Percentiles rank a stretch among this genome's conserved stretches.
Evolutionary conservation across 108 stramenopile genomes (phyloP).

Genomic region (Fistulifera pelliculosa): DNA sequence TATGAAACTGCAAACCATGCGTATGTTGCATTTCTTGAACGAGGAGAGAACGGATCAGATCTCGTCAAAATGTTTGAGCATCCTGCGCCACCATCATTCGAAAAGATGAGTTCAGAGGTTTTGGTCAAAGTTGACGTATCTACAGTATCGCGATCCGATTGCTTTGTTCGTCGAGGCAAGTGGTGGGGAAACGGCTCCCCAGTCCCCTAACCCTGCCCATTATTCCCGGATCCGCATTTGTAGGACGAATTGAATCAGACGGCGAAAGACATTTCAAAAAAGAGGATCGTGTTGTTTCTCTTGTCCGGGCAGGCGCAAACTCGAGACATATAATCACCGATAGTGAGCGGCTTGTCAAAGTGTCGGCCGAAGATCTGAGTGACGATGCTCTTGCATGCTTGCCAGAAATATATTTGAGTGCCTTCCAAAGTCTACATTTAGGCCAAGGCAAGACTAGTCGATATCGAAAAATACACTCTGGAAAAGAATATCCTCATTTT

Average conservation of each 20-base stretch:
- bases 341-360: slow-evolving; percentile 39
- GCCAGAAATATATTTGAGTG: slow-evolving; percentile 65
- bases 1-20: background rate
- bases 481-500: slow-evolving; percentile 56
- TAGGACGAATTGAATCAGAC: slow-evolving; percentile 15
- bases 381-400: slow-evolving; percentile 49
- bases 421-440: slow-evolving; percentile 60
- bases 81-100: background rate
- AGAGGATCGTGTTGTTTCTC: slow-evolving; percentile 49
- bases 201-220: slow-evolving; percentile 22
- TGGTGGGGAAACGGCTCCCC: slow-evolving; percentile 12
- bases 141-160: slow-evolving; percentile 33
- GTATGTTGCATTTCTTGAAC: slow-evolving; percentile 6
- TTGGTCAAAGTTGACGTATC: slow-evolving; percentile 16
- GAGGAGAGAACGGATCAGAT: background rate
- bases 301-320: slow-evolving; percentile 40
- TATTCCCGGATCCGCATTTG: slow-evolving; percentile 35
- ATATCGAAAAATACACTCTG: slow-evolving; percentile 27
- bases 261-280: background rate
- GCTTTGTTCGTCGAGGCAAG: slow-evolving; percentile 33
- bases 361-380: slow-evolving; percentile 27
- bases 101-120: background rate
- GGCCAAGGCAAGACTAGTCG: slow-evolving; percentile 33
- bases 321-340: slow-evolving; percentile 42
- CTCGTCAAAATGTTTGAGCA: slow-evolving; percentile 3